Conservation (phyloP, 2,329 filamentous ascomycete species). For the Ophiostoma pallidulum region DNA sequence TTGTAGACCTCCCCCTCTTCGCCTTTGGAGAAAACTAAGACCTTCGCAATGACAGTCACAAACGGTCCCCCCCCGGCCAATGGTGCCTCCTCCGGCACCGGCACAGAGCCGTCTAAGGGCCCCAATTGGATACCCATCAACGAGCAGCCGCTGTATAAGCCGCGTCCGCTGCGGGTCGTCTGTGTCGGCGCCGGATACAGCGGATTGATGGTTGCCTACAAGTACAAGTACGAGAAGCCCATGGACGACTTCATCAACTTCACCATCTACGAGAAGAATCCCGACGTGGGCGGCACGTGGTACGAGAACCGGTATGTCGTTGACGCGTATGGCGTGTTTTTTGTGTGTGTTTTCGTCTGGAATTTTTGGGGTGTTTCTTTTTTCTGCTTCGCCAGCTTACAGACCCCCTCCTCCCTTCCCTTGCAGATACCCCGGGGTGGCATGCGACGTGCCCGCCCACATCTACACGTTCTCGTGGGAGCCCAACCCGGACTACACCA, state of each 20-base stretch:
- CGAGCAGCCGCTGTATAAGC: constrained; percentile 10
- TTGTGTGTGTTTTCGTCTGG: no score
- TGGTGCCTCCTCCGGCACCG: neutral
- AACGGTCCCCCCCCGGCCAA: neutral
- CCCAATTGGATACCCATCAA: constrained; percentile 3
- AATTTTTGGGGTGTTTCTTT: no score
- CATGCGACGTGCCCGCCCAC: constrained; percentile 47
- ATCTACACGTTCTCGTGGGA: constrained; percentile 54
- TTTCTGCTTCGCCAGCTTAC: no score
- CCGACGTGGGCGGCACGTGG: constrained; percentile 48
- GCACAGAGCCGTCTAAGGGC: neutral
- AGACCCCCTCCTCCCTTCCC: no score
- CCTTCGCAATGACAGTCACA: neutral
- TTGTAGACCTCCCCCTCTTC: no score
- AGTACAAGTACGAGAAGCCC: no score
- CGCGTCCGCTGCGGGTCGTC: constrained; percentile 16
- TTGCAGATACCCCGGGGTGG: constrained; percentile 46
- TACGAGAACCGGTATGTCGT: no score
- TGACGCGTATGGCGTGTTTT: no score
- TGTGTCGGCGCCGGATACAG: constrained; percentile 17
- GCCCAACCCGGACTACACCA: constrained; percentile 45
- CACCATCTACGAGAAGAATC: constrained; percentile 29
- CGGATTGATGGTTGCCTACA: constrained; percentile 14
- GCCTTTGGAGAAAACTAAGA: no score
- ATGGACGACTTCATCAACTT: constrained; percentile 15